Evolutionary conservation across 2,329 filamentous ascomycete genomes (phyloP), one percentile per base, ranked within the genome.

Genomic region (Chalaropsis thielavioides): DNA sequence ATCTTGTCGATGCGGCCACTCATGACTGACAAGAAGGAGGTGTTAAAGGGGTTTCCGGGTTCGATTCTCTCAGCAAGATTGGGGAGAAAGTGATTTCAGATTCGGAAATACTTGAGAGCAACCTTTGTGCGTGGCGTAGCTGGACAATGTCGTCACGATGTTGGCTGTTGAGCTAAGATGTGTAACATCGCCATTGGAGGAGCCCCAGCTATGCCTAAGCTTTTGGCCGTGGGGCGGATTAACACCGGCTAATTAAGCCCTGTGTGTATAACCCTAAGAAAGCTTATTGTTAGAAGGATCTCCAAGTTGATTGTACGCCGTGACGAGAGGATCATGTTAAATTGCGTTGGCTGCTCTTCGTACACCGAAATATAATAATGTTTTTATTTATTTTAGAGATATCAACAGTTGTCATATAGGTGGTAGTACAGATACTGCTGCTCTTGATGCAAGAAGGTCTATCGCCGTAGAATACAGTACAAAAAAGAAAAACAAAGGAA

Each of bases 1-100:
- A 84, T 84, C 72, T 79, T 80, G 65, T 79, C 76, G 72, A 81
- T 80, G 72, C 80, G 80, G 73, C 78, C 76, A 71, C 71, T 68
- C 68, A 67, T 69, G 35, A 38, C 51, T 61, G 15, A 11, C n/a
- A n/a, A n/a, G 27, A 11, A 11, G 46, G 46, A 22, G 22, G 46
- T 10, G 46, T 24, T 22, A 46, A 31, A 40, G 27, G 8, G 60
- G 13, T 46, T 43, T 11, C 5, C 27, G n/a, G n/a, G n/a, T n/a
- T 43, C 7, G 27, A 1, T 10, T 31, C 10, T 31, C 24, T 31
- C 6, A 13, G n/a, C n/a, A 56, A 38, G 59, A 15, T 44, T 7
- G 13, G 27, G 27, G 10, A 35, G 43, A 46, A n/a, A n/a, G 4
- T 3, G n/a, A n/a, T 4, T n/a, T 8, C 15, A n/a, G 43, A 17